Percentiles rank a stretch among this genome's conserved stretches.
These are phyloP conservation scores for Solanum okadae DNA, from an alignment of 257 asterid species.

Conservation along the genomic window DNA sequence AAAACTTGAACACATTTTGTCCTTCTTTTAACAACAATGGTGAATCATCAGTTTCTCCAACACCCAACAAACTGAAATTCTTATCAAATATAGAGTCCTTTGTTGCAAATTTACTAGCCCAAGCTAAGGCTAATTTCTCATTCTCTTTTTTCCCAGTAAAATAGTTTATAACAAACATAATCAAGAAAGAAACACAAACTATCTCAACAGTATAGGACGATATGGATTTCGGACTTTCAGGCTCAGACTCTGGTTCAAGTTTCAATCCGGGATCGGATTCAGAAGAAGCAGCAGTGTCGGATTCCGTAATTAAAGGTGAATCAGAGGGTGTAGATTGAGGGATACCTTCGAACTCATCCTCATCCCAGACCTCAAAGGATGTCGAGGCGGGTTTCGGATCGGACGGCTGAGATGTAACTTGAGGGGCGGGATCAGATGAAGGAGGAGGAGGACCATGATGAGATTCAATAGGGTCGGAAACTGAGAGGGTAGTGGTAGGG, in stretches of 20 bases:
- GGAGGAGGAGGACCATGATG: constrained; percentile 72
- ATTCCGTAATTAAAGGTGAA: constrained; percentile 17
- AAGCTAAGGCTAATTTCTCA: constrained; percentile 54
- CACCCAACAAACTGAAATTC: constrained; percentile 80
- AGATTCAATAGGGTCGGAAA: constrained; percentile 35
- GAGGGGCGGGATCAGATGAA: constrained; percentile 8
- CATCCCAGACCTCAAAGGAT: constrained; percentile 72
- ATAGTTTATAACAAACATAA: constrained; percentile 43
- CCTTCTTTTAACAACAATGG: constrained; percentile 80
- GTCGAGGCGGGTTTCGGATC: constrained; percentile 43
- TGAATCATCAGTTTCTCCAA: constrained; percentile 80
- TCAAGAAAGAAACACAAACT: constrained; percentile 58
- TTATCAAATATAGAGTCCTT: constrained; percentile 69
- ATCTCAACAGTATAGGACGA: constrained; percentile 51
- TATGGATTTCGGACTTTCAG: constrained; percentile 23
- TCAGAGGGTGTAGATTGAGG: constrained; percentile 27
- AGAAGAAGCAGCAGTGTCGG: constrained; percentile 5
- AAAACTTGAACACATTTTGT: constrained; percentile 64
- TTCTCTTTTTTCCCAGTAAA: constrained; percentile 42
- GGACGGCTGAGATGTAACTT: constrained; percentile 26
- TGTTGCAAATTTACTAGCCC: constrained; percentile 73
- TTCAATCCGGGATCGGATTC: constrained; percentile 18
- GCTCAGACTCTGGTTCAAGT: constrained; percentile 4
- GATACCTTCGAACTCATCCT: constrained; percentile 89
- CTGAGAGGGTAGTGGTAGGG: constrained; percentile 47